phyloP scores from a whole-genome alignment of 2,329 filamentous ascomycete genomes.

The Cadophora gregata region DNA sequence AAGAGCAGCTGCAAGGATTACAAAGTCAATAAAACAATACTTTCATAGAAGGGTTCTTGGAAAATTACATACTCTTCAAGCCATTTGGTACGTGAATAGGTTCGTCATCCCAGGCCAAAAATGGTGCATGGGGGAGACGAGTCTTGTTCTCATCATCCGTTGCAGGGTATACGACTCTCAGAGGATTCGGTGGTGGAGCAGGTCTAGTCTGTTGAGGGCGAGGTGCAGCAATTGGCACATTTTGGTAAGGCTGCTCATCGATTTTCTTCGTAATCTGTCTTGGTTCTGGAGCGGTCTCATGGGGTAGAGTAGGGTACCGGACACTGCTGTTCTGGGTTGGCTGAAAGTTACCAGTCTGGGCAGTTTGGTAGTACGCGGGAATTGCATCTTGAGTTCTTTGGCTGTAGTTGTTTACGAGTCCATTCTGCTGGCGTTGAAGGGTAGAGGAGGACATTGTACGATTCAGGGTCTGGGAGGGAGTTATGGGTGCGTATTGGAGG shows the following conservation, averaged over 20 bases:
- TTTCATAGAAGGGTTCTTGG: not conserved
- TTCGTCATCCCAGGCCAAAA: constrained; percentile 37
- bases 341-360: constrained; percentile 30
- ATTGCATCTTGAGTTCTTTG: constrained; percentile 32
- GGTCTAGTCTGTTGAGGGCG: constrained; percentile 25
- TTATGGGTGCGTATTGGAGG: constrained; percentile 39
- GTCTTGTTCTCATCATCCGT: constrained; percentile 25
- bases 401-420: constrained; percentile 27
- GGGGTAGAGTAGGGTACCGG: constrained; percentile 30
- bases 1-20: constrained; percentile 35
- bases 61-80: constrained; percentile 40
- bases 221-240: not conserved
- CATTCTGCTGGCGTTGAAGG: constrained; percentile 32
- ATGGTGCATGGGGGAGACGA: constrained; percentile 40
- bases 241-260: constrained; percentile 15
- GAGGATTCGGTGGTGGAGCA: constrained; percentile 23
- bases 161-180: constrained; percentile 39
- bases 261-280: constrained; percentile 23
- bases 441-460: constrained; percentile 28
- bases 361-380: constrained; percentile 22
- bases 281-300: constrained; percentile 17
- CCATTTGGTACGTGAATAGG: constrained; percentile 38
- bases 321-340: constrained; percentile 25
- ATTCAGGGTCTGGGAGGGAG: constrained; percentile 34
- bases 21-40: not conserved